Conservation (phyloP, 1,284 basidiomycete genomes). For the Limonomyces culmigenus region DNA sequence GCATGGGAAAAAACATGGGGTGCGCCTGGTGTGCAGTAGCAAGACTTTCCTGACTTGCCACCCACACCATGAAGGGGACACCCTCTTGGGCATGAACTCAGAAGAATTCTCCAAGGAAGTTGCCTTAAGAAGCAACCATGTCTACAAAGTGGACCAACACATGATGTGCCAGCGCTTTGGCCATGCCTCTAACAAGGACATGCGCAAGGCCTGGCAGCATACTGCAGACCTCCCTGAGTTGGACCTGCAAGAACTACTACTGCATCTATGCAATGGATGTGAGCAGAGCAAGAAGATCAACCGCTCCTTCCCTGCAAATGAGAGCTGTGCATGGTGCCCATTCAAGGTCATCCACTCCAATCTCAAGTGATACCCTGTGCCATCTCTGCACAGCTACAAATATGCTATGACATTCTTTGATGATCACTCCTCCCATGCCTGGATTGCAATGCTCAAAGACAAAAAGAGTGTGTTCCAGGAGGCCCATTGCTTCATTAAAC, state of each 20-base stretch:
- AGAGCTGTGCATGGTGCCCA: constrained; percentile 1
- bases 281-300: constrained; percentile 10
- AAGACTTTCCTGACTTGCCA: too few species aligned
- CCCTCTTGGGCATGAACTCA: too few species aligned
- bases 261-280: constrained; percentile 12
- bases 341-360: constrained; percentile 13
- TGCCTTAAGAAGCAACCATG: neutral
- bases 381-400: constrained; percentile 11
- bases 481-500: too few species aligned
- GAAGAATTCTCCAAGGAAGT: neutral
- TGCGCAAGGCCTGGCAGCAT: constrained; percentile 5
- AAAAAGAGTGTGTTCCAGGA: constrained; percentile 12
- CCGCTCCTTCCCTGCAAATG: constrained; percentile 2
- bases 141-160: neutral
- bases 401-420: constrained; percentile 15
- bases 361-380: constrained; percentile 7
- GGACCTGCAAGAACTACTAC: constrained; percentile 4
- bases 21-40: too few species aligned
- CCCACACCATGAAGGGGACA: too few species aligned
- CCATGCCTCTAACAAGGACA: constrained; percentile 2
- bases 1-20: too few species aligned
- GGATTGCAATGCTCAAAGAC: constrained; percentile 9
- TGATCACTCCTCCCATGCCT: constrained; percentile 10
- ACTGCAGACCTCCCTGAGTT: constrained; percentile 6
- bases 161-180: neutral